Evolutionary conservation across 495 filamentous ascomycete species (phyloP).

Genomic region (Staphylotrichum longicolle): DNA sequence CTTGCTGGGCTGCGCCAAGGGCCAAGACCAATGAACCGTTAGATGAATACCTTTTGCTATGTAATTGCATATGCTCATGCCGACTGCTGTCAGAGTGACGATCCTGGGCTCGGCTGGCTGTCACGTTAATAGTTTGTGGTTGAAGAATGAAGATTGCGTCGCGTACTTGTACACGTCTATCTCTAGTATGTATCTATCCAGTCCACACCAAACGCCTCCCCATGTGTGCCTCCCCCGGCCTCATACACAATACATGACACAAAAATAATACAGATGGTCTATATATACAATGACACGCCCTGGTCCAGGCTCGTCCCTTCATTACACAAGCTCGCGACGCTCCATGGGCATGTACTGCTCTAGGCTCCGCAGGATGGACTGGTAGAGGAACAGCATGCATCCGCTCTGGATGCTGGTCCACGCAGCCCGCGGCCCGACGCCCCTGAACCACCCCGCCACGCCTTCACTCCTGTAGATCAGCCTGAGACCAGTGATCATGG

Average conservation of each 20-base stretch:
- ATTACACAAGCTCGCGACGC: conserved; percentile 27
- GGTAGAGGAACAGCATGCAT: conserved; percentile 96
- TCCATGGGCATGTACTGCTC: conserved; percentile 51
- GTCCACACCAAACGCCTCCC: conserved; percentile 24
- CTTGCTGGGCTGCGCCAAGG: too few relatives aligned
- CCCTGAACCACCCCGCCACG: conserved; percentile 85
- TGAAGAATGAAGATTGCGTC: conserved; percentile 14
- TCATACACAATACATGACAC: conserved; percentile 4
- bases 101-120: too few relatives aligned
- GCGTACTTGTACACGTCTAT: conserved; percentile 23
- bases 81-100: too few relatives aligned
- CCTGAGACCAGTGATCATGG: conserved; percentile 77
- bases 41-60: too few relatives aligned
- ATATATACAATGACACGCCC: conserved; percentile 27
- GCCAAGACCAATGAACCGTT: too few relatives aligned
- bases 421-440: conserved; percentile 88
- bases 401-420: conserved; percentile 98
- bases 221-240: conserved; percentile 14
- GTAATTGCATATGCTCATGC: too few relatives aligned
- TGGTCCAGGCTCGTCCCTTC: conserved; percentile 12
- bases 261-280: conserved; percentile 25
- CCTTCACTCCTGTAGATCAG: conserved; percentile 89
- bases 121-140: background rate
- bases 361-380: conserved; percentile 76
- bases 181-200: conserved; percentile 29